Evolutionary conservation across 768 basidiomycete species (phyloP), one percentile per base, ranked within the genome.

Genomic region (Trametes maxima): DNA sequence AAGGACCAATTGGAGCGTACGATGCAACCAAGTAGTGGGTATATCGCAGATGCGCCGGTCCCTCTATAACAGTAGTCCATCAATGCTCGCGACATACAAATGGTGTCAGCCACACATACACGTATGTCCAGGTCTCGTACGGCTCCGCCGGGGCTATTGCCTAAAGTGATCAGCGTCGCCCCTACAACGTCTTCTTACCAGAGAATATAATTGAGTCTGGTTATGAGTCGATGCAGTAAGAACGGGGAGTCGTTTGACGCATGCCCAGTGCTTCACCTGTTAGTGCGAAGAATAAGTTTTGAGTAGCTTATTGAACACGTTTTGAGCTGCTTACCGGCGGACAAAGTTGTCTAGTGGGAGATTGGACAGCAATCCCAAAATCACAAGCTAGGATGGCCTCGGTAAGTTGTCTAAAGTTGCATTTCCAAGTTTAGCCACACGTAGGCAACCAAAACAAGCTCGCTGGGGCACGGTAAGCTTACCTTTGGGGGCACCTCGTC

Each of bases 11-110:
- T 70, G 5, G 77, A 70, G 44, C 84, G 74, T 37, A 84, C 66
- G 1, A 77, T 76, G 65, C 87, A 88, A 0, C 79, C 84, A 0
- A 98, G 78, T 1, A 98, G 77, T 0, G 95, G 89, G 65, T 97
- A 98, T 57, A 98, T 93, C 0, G 86, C 90, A 0, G 92, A 92
- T 6, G 94, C 88, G 0, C 96, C 96, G 8, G 95, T 96, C 21
- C 96, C 96, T 40, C 94, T 93, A 64, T 6, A 6, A 35, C 22
- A 1, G 22, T 14, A 8, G 21, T 13, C 8, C 2, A 16, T 21
- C 42, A 25, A 47, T 21, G 25, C 36, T n/a, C 19, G 10, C 19
- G 1, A 3, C 12, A 36, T 16, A 5, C 43, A n/a, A 22, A n/a
- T 55, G 7, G 14, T 17, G 5, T 54, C 7, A 11, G 2, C 8